Conservation (phyloP, 345 rosid species). For the Ailanthus altissimus region DNA sequence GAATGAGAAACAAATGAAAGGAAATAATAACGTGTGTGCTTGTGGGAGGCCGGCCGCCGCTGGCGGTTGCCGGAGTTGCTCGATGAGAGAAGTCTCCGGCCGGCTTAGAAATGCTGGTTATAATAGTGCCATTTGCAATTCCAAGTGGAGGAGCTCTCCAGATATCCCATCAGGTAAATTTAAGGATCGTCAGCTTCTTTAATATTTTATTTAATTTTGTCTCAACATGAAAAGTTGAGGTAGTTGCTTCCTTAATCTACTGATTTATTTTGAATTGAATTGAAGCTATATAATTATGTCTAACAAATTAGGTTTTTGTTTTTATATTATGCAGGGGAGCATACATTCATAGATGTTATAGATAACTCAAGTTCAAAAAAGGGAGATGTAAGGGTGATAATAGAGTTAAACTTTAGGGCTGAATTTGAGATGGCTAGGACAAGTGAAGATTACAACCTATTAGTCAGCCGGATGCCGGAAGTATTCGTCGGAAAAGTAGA, state of each 20-base stretch:
- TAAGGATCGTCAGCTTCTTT: neutral
- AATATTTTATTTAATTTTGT: too few relatives aligned
- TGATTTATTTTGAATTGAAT: too few relatives aligned
- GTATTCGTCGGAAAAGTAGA: slow-evolving; percentile 54
- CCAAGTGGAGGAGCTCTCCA: slow-evolving; percentile 61
- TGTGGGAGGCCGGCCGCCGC: slow-evolving; percentile 35
- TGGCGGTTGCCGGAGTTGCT: slow-evolving; percentile 48
- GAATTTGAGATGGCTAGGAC: slow-evolving; percentile 61
- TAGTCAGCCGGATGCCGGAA: slow-evolving; percentile 43
- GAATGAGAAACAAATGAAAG: slow-evolving; percentile 30
- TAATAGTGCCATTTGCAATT: slow-evolving; percentile 46
- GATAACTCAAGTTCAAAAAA: slow-evolving; percentile 33
- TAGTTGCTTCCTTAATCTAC: too few relatives aligned
- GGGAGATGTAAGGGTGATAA: slow-evolving; percentile 44
- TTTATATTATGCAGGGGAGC: slow-evolving; percentile 36
- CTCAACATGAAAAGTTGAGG: too few relatives aligned
- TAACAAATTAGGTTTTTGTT: neutral
- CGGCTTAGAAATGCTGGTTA: slow-evolving; percentile 49
- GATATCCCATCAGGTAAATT: slow-evolving; percentile 56
- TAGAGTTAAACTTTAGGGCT: slow-evolving; percentile 47
- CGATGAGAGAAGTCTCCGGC: slow-evolving; percentile 43
- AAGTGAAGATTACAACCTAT: slow-evolving; percentile 44
- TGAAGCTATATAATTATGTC: neutral
- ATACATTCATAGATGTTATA: slow-evolving; percentile 40
- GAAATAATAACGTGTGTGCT: slow-evolving; percentile 23